phyloP scores from a whole-genome alignment of 306 rosid genomes.

The Sechiopsis laciniata region DNA sequence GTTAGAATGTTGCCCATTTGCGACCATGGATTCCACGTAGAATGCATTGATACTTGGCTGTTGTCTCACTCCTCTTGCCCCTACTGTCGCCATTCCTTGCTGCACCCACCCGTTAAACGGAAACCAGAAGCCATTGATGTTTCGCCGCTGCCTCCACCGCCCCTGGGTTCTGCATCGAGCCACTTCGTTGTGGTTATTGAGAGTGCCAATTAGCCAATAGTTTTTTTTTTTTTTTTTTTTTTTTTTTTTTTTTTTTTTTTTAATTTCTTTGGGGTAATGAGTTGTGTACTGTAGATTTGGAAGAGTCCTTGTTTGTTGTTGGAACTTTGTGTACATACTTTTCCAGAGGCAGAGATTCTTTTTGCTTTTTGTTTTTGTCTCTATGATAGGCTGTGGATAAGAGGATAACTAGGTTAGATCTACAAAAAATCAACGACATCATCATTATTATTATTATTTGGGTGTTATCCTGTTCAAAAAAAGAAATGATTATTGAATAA shows the following conservation, averaged over 20 bases:
- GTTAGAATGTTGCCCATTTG: constrained; percentile 87
- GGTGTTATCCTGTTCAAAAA: no score
- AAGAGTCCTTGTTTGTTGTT: not conserved
- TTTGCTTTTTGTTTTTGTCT: no score
- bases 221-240: no score
- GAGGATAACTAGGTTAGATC: no score
- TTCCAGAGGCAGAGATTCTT: no score
- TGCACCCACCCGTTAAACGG: constrained; percentile 11
- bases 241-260: not conserved
- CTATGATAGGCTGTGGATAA: no score
- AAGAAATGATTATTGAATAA: no score
- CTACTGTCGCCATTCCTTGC: constrained; percentile 48
- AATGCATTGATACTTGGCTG: constrained; percentile 93
- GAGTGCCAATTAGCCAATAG: no score
- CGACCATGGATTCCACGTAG: constrained; percentile 89
- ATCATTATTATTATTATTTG: no score
- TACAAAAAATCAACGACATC: no score
- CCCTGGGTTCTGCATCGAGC: constrained; percentile 24
- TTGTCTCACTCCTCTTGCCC: constrained; percentile 95
- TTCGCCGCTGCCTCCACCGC: not conserved
- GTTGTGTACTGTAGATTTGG: no score
- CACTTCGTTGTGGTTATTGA: constrained; percentile 26
- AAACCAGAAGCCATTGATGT: not conserved
- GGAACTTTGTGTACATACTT: not conserved
- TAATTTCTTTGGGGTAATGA: not conserved